A percentile compares a stretch with the other conserved stretches of the same genome.
phyloP scores from a whole-genome alignment of 2,329 filamentous ascomycete species.

The Daldinia sp. region DNA sequence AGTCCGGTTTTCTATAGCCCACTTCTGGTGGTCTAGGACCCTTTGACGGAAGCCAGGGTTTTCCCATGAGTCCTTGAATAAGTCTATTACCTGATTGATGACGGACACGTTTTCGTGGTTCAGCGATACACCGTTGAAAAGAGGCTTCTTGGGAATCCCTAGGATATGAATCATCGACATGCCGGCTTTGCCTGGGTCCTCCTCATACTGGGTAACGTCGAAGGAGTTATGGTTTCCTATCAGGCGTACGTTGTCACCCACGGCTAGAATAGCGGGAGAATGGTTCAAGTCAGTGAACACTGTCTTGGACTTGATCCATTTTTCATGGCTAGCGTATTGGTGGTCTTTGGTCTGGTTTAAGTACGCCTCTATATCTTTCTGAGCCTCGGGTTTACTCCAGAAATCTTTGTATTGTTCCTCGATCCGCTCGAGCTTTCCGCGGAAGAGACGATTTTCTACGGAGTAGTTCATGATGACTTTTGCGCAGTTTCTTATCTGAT shows the following conservation, averaged over 20 bases:
- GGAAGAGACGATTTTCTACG: constrained; percentile 7
- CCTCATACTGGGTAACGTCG: constrained; percentile 38
- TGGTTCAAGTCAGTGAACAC: constrained; percentile 32
- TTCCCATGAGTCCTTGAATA: constrained; percentile 35
- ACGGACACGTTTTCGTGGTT: constrained; percentile 17
- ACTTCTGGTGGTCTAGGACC: constrained; percentile 32
- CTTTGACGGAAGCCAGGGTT: constrained; percentile 1
- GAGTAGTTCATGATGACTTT: neutral
- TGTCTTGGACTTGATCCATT: constrained; percentile 34
- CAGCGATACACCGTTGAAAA: constrained; percentile 47
- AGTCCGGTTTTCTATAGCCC: constrained; percentile 14
- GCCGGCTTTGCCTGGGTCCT: constrained; percentile 17
- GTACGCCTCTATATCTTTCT: constrained; percentile 38
- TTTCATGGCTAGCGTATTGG: constrained; percentile 9
- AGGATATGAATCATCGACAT: constrained; percentile 47
- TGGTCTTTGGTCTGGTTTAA: constrained; percentile 9
- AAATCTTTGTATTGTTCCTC: constrained; percentile 28
- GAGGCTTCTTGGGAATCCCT: constrained; percentile 30
- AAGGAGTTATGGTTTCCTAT: constrained; percentile 44
- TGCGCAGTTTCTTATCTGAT: neutral
- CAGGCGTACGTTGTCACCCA: constrained; percentile 22
- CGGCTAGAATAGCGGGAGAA: neutral
- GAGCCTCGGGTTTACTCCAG: constrained; percentile 15
- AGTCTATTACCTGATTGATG: constrained; percentile 38
- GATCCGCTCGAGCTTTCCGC: constrained; percentile 35